phyloP scores from a whole-genome alignment of 148 eudicot species.

The Chenopodium suecicum region DNA sequence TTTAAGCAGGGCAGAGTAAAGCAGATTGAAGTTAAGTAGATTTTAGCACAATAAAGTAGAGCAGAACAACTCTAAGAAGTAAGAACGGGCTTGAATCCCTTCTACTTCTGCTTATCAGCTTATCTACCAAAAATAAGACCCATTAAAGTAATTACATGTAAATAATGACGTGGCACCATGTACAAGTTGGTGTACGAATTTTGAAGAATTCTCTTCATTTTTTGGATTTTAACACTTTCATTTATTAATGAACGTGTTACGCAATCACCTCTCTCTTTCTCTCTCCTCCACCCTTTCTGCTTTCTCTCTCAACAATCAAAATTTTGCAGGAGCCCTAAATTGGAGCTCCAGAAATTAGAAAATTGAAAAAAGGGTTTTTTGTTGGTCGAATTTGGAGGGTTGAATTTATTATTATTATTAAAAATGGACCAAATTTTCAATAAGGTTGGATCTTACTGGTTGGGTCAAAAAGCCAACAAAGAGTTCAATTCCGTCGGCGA shows the following conservation, averaged over 20 bases:
- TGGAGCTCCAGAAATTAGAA: neutral
- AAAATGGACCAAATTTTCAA: slow-evolving; percentile 67
- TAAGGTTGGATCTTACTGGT: slow-evolving; percentile 94
- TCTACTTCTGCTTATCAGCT: no score
- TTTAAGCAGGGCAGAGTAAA: no score
- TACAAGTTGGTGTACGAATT: neutral
- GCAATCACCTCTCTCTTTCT: neutral
- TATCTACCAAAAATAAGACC: no score
- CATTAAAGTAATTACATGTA: no score
- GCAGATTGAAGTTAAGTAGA: no score
- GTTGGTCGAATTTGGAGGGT: neutral
- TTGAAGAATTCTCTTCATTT: neutral
- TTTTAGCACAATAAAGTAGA: no score
- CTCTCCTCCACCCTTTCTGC: no score
- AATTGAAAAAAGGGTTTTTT: neutral
- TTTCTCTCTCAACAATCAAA: slow-evolving; percentile 2
- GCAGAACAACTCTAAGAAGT: no score
- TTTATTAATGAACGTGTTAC: slow-evolving; percentile 1
- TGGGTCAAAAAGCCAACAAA: slow-evolving; percentile 74
- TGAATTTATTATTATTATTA: neutral
- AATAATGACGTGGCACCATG: no score
- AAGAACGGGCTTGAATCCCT: no score
- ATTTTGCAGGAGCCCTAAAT: neutral
- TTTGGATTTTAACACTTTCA: no score
- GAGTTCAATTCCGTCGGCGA: slow-evolving; percentile 76